A percentile compares a stretch with the other conserved stretches of the same genome.
phyloP scores from a whole-genome alignment of 2,329 filamentous ascomycete species.

The Colletotrichum horii region DNA sequence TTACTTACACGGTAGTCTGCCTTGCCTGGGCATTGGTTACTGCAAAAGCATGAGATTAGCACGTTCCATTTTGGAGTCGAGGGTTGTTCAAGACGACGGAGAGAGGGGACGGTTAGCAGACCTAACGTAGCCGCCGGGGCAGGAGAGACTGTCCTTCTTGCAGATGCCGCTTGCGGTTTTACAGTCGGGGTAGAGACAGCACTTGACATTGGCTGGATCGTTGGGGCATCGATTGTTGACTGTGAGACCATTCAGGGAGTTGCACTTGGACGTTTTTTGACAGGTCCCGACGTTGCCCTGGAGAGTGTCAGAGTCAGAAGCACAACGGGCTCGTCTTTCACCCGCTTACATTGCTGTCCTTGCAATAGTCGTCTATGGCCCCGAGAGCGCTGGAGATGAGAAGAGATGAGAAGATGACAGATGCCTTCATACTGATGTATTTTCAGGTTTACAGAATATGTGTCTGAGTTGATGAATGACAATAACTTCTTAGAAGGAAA shows the following conservation, averaged over 20 bases:
- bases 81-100: background rate
- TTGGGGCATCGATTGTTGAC: slow-evolving; percentile 12
- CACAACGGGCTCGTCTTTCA: background rate
- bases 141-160: slow-evolving; percentile 8
- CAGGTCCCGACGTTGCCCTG: slow-evolving; percentile 15
- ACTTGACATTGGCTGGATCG: slow-evolving; percentile 15
- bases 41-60: background rate
- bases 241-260: background rate
- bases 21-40: slow-evolving; percentile 12
- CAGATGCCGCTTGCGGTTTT: slow-evolving; percentile 7
- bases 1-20: slow-evolving; percentile 9
- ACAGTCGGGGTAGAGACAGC: slow-evolving; percentile 16
- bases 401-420: background rate
- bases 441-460: background rate
- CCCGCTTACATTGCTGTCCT: background rate
- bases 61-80: background rate
- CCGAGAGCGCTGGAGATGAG: background rate
- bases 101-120: background rate
- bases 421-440: background rate
- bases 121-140: slow-evolving; percentile 12
- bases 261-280: slow-evolving; percentile 13
- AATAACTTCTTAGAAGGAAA: background rate
- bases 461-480: background rate
- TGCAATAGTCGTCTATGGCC: slow-evolving; percentile 10
- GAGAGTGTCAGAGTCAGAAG: background rate